Conservation (phyloP, 2,329 filamentous ascomycete species). For the Talaromyces sp. region DNA sequence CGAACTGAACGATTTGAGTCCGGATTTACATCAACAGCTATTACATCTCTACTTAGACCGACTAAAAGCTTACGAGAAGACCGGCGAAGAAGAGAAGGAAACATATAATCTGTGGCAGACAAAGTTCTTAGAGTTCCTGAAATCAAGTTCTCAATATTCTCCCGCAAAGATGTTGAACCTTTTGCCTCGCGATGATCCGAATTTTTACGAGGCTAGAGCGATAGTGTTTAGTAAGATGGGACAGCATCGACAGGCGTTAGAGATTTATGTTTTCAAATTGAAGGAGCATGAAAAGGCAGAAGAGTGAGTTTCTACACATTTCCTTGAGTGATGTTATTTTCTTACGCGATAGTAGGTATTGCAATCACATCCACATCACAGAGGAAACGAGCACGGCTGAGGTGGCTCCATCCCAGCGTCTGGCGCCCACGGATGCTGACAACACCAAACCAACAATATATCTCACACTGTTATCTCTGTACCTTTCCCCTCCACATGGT, state of each 20-base stretch:
- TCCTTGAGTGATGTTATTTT: conserved; percentile 18
- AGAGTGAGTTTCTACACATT: conserved; percentile 57
- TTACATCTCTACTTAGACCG: conserved; percentile 64
- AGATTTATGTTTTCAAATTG: conserved; percentile 96
- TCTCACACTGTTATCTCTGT: conserved; percentile 82
- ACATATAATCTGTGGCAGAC: conserved; percentile 55
- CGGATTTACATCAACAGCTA: conserved; percentile 80
- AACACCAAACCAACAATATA: conserved; percentile 73
- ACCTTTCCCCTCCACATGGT: conserved; percentile 72
- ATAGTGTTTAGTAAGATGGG: conserved; percentile 93
- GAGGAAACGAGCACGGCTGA: conserved; percentile 43
- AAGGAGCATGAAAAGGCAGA: conserved; percentile 83
- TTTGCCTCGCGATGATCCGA: conserved; percentile 73
- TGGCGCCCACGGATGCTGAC: conserved; percentile 46
- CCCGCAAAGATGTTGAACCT: conserved; percentile 69
- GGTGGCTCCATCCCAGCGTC: conserved; percentile 30
- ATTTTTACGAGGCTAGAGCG: conserved; percentile 84
- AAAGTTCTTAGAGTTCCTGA: conserved; percentile 69
- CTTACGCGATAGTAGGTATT: conserved; percentile 56
- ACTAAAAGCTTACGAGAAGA: conserved; percentile 38
- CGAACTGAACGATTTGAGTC: conserved; percentile 77
- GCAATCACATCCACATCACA: conserved; percentile 73
- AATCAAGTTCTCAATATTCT: conserved; percentile 73
- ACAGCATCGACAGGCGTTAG: conserved; percentile 88
- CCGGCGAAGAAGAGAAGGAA: conserved; percentile 33